phyloP scores from a whole-genome alignment of 331 rosid species.

The Telfairia occidentalis region DNA sequence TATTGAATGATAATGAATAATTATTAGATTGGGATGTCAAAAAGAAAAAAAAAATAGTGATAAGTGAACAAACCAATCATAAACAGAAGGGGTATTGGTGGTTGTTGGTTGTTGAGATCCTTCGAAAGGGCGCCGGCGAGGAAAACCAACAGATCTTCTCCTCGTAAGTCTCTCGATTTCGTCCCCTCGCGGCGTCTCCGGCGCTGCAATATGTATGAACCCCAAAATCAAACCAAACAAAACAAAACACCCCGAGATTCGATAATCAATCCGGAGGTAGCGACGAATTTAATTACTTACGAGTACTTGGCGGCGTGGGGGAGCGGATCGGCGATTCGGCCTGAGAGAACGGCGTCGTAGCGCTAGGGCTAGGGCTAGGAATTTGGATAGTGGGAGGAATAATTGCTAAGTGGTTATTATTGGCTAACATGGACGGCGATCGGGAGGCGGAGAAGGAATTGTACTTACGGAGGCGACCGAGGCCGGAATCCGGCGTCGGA shows the following conservation, averaged over 20 bases:
- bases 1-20: background rate
- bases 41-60: too few species aligned
- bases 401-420: too few species aligned
- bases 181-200: conserved; percentile 38
- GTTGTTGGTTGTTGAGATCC: conserved; percentile 24
- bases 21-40: background rate
- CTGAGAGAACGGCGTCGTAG: background rate
- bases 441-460: conserved; percentile 29
- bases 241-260: background rate
- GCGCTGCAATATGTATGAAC: conserved; percentile 20
- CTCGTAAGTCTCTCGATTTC: conserved; percentile 40
- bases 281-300: background rate
- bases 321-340: conserved; percentile 28
- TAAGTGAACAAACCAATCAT: conserved; percentile 33
- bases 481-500: conserved; percentile 87
- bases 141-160: conserved; percentile 28
- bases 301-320: conserved; percentile 27
- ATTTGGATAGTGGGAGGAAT: background rate
- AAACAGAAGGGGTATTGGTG: conserved; percentile 44
- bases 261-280: too few species aligned
- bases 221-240: background rate
- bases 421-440: conserved; percentile 22
- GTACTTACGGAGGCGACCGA: conserved; percentile 72
- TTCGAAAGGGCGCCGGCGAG: conserved; percentile 6
- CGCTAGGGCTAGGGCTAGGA: conserved; percentile 3